Conservation (phyloP, 1,139 yeast genomes). For the Saccharomyces hybrid region DNA sequence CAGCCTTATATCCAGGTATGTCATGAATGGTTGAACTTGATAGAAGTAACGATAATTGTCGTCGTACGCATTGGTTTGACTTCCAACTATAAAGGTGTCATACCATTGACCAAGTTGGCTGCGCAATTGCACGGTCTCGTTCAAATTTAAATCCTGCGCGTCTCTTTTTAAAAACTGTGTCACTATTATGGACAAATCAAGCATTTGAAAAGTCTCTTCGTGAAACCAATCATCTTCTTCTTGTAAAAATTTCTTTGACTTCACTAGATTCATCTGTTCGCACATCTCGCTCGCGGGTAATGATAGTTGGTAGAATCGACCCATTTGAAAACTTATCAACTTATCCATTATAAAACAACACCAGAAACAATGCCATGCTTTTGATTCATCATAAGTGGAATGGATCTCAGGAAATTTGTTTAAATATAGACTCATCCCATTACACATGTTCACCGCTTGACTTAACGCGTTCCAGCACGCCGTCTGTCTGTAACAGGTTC, state of each 20-base stretch:
- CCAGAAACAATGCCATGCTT: conserved; percentile 52
- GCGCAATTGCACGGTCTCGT: conserved; percentile 9
- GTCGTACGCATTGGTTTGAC: background rate
- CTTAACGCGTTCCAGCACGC: conserved; percentile 48
- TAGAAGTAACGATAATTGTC: conserved; percentile 1
- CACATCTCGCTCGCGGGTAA: conserved; percentile 34
- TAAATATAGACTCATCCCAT: conserved; percentile 46
- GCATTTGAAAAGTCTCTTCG: conserved; percentile 32
- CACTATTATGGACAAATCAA: conserved; percentile 13
- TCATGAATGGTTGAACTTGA: conserved; percentile 20
- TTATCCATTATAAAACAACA: conserved; percentile 50
- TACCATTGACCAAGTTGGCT: conserved; percentile 18
- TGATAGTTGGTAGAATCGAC: conserved; percentile 40
- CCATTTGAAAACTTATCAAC: conserved; percentile 47
- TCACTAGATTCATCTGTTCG: background rate
- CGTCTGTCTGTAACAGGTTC: conserved; percentile 52
- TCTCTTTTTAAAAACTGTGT: conserved; percentile 13
- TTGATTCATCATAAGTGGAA: conserved; percentile 39
- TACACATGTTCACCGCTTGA: conserved; percentile 46
- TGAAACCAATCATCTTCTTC: conserved; percentile 16
- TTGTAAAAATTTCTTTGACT: conserved; percentile 3
- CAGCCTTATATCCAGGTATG: conserved; percentile 25
- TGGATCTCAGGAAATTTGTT: conserved; percentile 27
- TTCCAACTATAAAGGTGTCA: conserved; percentile 5
- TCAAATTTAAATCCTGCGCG: conserved; percentile 13